Percentiles rank a stretch among this genome's conserved stretches.
These are phyloP conservation scores for Papiliotrema fonsecae DNA, from an alignment of 1,284 basidiomycete genomes.

Conservation along the genomic window DNA sequence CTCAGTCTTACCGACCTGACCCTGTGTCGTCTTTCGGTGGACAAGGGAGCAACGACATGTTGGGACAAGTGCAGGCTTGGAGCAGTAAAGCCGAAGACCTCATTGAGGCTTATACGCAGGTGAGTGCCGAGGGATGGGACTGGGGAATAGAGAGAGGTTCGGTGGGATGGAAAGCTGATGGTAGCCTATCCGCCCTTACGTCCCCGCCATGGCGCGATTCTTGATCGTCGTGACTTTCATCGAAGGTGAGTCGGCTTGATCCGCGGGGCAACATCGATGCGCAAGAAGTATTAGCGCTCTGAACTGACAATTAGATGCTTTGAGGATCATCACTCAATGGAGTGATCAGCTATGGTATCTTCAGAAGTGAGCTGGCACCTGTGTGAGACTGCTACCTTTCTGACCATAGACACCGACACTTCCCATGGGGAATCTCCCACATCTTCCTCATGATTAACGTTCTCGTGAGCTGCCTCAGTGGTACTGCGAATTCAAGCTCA, in stretches of 20 bases:
- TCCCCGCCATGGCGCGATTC: constrained; percentile 93
- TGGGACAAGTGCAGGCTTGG: constrained; percentile 74
- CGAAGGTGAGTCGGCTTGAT: constrained; percentile 56
- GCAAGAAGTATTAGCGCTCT: no score
- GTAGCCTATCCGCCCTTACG: constrained; percentile 80
- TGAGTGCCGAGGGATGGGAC: constrained; percentile 12
- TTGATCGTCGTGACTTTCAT: constrained; percentile 97
- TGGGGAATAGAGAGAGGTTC: not conserved
- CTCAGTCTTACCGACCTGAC: constrained; percentile 13
- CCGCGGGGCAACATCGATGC: no score
- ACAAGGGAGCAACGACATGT: constrained; percentile 61
- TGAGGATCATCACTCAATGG: constrained; percentile 93
- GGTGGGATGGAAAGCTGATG: constrained; percentile 3
- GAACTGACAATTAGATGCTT: no score
- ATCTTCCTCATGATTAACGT: constrained; percentile 89
- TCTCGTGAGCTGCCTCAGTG: constrained; percentile 59
- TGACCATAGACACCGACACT: constrained; percentile 83
- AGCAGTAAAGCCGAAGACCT: constrained; percentile 83
- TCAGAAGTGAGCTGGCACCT: constrained; percentile 62
- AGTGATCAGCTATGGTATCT: constrained; percentile 95
- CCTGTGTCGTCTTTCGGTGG: constrained; percentile 27
- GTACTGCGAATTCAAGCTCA: not conserved
- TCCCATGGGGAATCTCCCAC: constrained; percentile 92
- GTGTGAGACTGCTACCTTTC: no score
- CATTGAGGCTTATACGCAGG: constrained; percentile 84